Evolutionary conservation across 2,329 filamentous ascomycete genomes (phyloP), one percentile per base, ranked within the genome.

Genomic region (Trichophyton simii): DNA sequence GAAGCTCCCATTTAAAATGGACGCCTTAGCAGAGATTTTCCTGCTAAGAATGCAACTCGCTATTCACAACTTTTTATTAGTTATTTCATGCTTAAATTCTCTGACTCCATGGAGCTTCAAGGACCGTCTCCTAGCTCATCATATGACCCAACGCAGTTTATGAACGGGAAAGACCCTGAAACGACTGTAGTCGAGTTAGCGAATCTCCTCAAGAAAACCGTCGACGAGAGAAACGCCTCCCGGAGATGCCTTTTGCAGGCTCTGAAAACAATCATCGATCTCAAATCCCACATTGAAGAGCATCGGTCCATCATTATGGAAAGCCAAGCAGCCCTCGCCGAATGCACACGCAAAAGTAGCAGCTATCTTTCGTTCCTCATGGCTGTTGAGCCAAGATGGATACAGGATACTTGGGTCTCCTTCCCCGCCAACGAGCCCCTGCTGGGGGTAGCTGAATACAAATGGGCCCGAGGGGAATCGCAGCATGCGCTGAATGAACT

Each of bases 271-370:
- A 57, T 67, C 2, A 41, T 62, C 2, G 38, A 25, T 0, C 52
- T 63, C 3, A 60, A 57, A 31, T 41, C 25, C 9, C 62, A 63
- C 15, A 50, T 66, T 20, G 59, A 58, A 41, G 65, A 66, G 52
- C 63, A 65, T 22, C 62, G 63, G 31, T 36, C 57, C 2, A 62
- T 67, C 8, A 60, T 67, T 1, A 59, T 61, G 13, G 63, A 66
- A 60, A 34, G 55, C 2, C 62, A 64, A 42, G 59, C 57, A 9
- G 38, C 34, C n/a, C n/a, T 58, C 18, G 18, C 55, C 1, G 15
- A 58, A 58, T n/a, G 31, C 31, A n/a, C n/a, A 25, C 34, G 55
- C 28, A 25, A 25, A 9, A 22, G 22, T 11, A 15, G 11, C 13
- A 41, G 38, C 18, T 42, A 58, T 22, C 55, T 58, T 18, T 58